Evolutionary conservation across 768 basidiomycete species (phyloP), one percentile per base, ranked within the genome.

Genomic region (Boletus speciosus): DNA sequence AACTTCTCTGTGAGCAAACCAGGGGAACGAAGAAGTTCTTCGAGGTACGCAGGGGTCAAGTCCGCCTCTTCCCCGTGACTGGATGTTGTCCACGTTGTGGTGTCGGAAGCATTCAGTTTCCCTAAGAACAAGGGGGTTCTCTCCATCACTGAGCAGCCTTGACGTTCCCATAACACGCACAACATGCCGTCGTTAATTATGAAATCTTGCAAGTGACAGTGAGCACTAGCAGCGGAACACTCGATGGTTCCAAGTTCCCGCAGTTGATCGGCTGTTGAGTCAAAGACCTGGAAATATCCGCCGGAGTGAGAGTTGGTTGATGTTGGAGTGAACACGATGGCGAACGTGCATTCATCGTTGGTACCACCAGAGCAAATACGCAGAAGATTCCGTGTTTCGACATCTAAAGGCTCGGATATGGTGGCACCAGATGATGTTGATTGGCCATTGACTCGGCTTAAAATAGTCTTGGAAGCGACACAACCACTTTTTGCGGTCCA

Each of bases 1-100:
- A 93, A 94, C 58, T 86, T 87, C 52, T 85, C 85, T 0, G 86
- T 78, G 62, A 95, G 69, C 2, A 89, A 88, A 32, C 85, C 85
- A 25, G 83, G 78, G 31, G 81, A 76, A 52, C 87, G 73, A 53
- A 96, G 81, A 49, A 86, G 78, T 61, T 92, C 90, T 62, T 95
- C 93, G 61, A 98, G 84, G 70, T 90, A 86, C n/a, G 85, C 83
- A 16, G 94, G 88, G 0, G 90, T 90, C 63, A 88, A 76, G 65
- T 88, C 89, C 40, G 82, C 78, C 72, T 90, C 85, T 58, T 80
- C 78, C n/a, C 85, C 79, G 62, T 88, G 84, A 44, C 74, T 73
- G 7, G 81, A 81, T 29, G 75, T 71, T 49, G 72, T 72, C 88
- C 90, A 91, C 36, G 66, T 50, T 45, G 71, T 54, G 37, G 66